A percentile compares a stretch with the other conserved stretches of the same genome.
phyloP scores from a whole-genome alignment of 1,284 basidiomycete genomes.

The Psilocybe mexicana region DNA sequence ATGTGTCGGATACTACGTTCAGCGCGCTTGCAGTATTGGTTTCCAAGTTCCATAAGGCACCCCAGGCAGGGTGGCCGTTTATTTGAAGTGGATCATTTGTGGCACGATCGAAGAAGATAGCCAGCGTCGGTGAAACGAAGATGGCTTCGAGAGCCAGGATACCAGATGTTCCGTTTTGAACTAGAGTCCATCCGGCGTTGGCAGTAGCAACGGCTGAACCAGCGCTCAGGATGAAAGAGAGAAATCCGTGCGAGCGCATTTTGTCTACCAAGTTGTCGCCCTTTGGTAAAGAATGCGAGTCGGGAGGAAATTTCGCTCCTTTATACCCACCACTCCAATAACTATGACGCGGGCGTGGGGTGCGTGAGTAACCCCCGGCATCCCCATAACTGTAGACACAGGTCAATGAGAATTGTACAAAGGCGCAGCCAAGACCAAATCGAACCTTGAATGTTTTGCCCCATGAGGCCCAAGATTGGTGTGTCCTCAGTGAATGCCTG shows the following conservation, averaged over 20 bases:
- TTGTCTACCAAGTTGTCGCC: not conserved
- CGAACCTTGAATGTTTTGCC: not conserved
- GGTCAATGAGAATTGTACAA: not conserved
- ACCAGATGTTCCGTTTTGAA: slow-evolving; percentile 43
- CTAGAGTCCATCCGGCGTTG: slow-evolving; percentile 34
- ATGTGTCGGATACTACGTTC: slow-evolving; percentile 47
- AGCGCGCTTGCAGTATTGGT: slow-evolving; percentile 42
- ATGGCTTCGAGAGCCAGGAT: slow-evolving; percentile 50
- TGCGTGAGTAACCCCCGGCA: not conserved
- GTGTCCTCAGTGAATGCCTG: not conserved
- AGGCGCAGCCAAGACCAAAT: slow-evolving; percentile 4
- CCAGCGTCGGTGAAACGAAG: slow-evolving; percentile 46
- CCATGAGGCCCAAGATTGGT: not conserved
- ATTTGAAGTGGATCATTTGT: slow-evolving; percentile 46
- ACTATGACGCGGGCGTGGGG: not conserved
- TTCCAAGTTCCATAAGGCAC: slow-evolving; percentile 44
- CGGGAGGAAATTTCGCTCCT: not conserved
- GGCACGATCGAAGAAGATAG: slow-evolving; percentile 47
- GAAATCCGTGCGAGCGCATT: not conserved
- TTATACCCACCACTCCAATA: slow-evolving; percentile 1
- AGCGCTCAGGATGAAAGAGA: not conserved
- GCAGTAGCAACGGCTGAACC: slow-evolving; percentile 14
- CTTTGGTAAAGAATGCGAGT: not conserved
- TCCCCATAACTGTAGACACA: not conserved
- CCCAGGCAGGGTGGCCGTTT: slow-evolving; percentile 47